These are phyloP conservation scores for Multifurca ochricompacta DNA, from an alignment of 768 basidiomycete genomes.

Conservation along the genomic window DNA sequence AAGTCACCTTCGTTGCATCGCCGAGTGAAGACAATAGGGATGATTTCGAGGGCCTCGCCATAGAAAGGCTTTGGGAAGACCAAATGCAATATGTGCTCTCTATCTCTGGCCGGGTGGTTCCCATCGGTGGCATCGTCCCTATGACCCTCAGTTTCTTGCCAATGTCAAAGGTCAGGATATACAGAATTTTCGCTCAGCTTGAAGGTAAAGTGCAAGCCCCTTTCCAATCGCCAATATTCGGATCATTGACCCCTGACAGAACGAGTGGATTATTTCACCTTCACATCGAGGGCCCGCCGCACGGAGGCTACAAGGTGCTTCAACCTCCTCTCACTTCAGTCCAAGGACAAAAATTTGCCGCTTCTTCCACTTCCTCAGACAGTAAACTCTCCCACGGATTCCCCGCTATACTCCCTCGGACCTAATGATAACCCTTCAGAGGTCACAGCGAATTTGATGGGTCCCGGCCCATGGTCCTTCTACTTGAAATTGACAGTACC, in stretches of 20 bases:
- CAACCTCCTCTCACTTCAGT: neutral
- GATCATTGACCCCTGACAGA: constrained; percentile 38
- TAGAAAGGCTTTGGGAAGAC: constrained; percentile 87
- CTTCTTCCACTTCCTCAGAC: constrained; percentile 58
- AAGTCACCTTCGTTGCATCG: constrained; percentile 66
- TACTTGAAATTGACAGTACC: constrained; percentile 65
- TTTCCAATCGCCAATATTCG: neutral
- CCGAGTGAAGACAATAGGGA: constrained; percentile 82
- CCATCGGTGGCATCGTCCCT: constrained; percentile 77
- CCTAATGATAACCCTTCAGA: constrained; percentile 50
- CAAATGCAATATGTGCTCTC: constrained; percentile 77
- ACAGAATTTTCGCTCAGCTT: constrained; percentile 60
- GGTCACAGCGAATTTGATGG: neutral
- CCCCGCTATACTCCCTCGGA: constrained; percentile 66
- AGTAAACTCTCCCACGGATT: constrained; percentile 49
- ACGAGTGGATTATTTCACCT: constrained; percentile 74
- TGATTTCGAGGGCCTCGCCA: constrained; percentile 68
- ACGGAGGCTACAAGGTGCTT: constrained; percentile 44
- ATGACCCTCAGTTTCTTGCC: constrained; percentile 77
- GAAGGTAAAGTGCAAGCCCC: constrained; percentile 57
- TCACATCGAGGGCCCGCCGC: constrained; percentile 56
- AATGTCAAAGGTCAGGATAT: constrained; percentile 73
- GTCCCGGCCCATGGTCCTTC: constrained; percentile 53
- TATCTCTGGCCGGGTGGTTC: constrained; percentile 67
- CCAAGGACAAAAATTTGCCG: constrained; percentile 26